Base-by-base conservation (phyloP, 2,329 filamentous ascomycete species). In the Apiospora hydei region DNA sequence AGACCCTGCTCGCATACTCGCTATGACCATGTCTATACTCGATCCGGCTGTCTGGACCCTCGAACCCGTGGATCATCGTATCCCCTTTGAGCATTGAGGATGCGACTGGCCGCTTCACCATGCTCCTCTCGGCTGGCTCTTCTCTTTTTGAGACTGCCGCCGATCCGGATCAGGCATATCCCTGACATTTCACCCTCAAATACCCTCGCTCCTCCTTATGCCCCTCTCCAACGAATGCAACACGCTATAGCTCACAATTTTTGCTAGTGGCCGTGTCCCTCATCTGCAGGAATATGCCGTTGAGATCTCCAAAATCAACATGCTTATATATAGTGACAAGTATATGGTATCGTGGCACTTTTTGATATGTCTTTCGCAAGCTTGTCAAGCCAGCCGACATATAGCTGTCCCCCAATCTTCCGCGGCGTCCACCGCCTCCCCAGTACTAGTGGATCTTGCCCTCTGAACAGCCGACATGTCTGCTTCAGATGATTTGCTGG, bases 1-100 rank as follows among this genome's bases (percentile, higher is more conserved):
- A n/a, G 3, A 64, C 57, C 57, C 57, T 64, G 57, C 34, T 41
- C 41, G 57, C 5, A 41, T 41, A 41, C 57, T 64, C 57, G 57
- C 57, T 41, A 41, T 64, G 57, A 41, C 57, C 57, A 24, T 18
- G 30, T 3, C 30, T 64, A 41, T 24, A 64, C 57, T 64, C 34
- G 57, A 64, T 3, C 57, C 34, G 34, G 18, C 34, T 8, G 10
- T 7, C 57, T 41, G 57, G 34, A 18, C 4, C 11, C 30, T n/a
- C 46, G 34, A 14, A 5, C 13, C 18, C 16, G 30, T 64, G 57
- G 30, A 41, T 11, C 30, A 21, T 16, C 53, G 2, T n/a, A 5
- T 10, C 18, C 4, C 30, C 18, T 61, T 30, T 30, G 26, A 30
- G 26, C 26, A 30, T 30, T n/a, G 57, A 2, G 30, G 34, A 13